phyloP scores from a whole-genome alignment of 441 rosid genomes.

The Gossypium aridum region DNA sequence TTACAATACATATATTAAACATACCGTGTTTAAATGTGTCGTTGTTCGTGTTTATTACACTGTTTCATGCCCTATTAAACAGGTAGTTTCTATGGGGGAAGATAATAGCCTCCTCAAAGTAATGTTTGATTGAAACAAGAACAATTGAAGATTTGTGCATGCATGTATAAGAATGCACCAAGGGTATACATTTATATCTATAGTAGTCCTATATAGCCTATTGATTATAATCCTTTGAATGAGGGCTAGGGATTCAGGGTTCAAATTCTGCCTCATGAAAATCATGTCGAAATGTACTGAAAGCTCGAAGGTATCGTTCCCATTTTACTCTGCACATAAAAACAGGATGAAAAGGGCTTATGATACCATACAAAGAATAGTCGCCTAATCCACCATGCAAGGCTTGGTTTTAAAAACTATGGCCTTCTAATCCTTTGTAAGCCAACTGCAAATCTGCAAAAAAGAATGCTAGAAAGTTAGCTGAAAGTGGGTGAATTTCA shows the following conservation, averaged over 20 bases:
- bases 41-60: neutral
- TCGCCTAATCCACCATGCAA: slow-evolving; percentile 18
- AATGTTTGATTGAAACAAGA: neutral
- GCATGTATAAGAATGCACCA: neutral
- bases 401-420: slow-evolving; percentile 15
- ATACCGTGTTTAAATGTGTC: neutral
- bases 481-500: neutral
- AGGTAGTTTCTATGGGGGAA: neutral
- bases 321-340: neutral
- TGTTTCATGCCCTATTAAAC: neutral
- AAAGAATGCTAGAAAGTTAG: neutral
- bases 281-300: neutral
- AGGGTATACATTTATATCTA: neutral
- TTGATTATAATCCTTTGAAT: neutral
- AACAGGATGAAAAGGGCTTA: neutral
- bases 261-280: neutral
- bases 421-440: slow-evolving; percentile 17
- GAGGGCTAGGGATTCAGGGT: neutral
- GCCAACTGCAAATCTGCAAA: slow-evolving; percentile 35
- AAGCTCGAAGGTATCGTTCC: neutral
- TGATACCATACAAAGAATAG: slow-evolving; percentile 8
- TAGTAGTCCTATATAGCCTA: neutral
- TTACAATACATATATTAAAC: neutral
- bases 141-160: neutral
- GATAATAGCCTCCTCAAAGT: neutral